Evolutionary conservation across 1,284 basidiomycete species (phyloP).

Genomic region (Trametes versicolor): DNA sequence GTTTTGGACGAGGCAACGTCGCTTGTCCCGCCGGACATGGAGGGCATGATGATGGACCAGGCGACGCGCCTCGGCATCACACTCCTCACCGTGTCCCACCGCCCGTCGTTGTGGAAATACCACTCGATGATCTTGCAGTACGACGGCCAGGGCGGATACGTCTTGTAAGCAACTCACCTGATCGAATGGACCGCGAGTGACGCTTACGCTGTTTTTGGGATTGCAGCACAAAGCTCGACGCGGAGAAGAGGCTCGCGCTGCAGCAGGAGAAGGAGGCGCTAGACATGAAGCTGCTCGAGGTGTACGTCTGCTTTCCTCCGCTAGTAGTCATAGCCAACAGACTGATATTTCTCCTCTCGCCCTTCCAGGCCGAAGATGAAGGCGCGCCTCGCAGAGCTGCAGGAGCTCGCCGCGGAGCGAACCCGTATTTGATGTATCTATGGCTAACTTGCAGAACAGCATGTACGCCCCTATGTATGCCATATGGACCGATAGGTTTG

Average conservation of each 20-base stretch:
- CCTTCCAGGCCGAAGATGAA: conserved; percentile 79
- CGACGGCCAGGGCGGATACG: conserved; percentile 84
- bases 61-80: conserved; percentile 91
- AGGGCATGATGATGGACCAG: conserved; percentile 96
- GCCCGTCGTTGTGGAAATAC: conserved; percentile 95
- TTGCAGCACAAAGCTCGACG: conserved; percentile 86
- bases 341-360: too few species aligned
- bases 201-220: conserved; percentile 6
- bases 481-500: too few species aligned
- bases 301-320: conserved; percentile 57
- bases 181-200: neutral
- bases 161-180: conserved; percentile 67
- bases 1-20: conserved; percentile 97
- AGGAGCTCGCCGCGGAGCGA: conserved; percentile 46
- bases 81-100: conserved; percentile 90
- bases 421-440: conserved; percentile 19
- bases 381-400: conserved; percentile 79
- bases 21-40: conserved; percentile 92
- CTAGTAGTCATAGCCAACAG: neutral
- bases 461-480: neutral
- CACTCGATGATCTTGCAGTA: conserved; percentile 94
- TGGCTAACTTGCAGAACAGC: neutral
- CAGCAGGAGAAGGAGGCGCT: conserved; percentile 94
- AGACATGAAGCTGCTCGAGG: conserved; percentile 82
- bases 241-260: conserved; percentile 89